These are phyloP conservation scores for Aspergillus niger DNA, from an alignment of 2,329 filamentous ascomycete genomes.

Conservation along the genomic window DNA sequence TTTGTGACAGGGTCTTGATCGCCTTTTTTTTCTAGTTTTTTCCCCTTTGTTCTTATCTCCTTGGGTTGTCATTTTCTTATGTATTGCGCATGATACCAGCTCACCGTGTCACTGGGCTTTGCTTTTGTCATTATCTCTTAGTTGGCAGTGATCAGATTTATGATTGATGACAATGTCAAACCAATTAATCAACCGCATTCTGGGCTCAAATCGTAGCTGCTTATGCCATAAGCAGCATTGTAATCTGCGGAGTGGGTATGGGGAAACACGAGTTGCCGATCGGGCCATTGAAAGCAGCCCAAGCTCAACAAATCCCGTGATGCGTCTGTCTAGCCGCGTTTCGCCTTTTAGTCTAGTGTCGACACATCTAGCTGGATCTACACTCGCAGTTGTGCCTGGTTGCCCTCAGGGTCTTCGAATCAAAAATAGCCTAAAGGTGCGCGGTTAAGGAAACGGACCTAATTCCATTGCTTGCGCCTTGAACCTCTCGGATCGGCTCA, in stretches of 20 bases:
- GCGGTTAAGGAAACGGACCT: not conserved
- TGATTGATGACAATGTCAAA: conserved; percentile 35
- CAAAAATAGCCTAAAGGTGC: not conserved
- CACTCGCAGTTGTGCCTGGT: not conserved
- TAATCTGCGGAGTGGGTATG: not conserved
- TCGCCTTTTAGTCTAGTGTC: not conserved
- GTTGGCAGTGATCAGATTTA: conserved; percentile 31
- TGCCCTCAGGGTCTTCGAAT: not conserved
- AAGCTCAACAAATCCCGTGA: not conserved
- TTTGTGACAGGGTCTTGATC: conserved; percentile 21
- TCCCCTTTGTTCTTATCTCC: conserved; percentile 21
- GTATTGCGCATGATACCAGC: conserved; percentile 42
- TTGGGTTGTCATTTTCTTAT: conserved; percentile 26
- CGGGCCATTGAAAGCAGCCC: not conserved
- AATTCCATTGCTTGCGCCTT: not conserved
- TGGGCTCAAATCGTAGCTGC: not conserved
- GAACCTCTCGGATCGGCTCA: conserved; percentile 20
- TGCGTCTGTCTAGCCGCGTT: not conserved
- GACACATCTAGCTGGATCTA: not conserved
- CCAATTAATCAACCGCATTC: conserved; percentile 7
- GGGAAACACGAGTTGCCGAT: not conserved
- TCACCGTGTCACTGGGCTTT: conserved; percentile 36
- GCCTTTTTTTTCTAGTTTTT: conserved; percentile 16
- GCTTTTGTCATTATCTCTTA: conserved; percentile 26
- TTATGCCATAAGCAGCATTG: not conserved